These are phyloP conservation scores for Mesembryanthemum crystallinum DNA, from an alignment of 148 eudicot species.

Conservation along the genomic window DNA sequence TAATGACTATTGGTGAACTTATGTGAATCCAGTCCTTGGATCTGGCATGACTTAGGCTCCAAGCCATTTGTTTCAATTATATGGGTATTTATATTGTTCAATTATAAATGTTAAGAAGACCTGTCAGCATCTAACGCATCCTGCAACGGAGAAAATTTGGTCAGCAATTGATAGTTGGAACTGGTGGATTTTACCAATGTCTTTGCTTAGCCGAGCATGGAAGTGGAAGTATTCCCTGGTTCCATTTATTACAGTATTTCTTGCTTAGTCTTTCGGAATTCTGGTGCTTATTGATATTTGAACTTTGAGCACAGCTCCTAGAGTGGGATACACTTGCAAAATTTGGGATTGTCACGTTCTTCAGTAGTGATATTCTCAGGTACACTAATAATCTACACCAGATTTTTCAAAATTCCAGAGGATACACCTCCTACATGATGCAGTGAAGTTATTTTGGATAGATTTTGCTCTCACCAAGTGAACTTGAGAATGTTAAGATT, in stretches of 20 bases:
- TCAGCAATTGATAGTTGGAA: not conserved
- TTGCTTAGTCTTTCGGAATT: not conserved
- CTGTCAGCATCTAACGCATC: not conserved
- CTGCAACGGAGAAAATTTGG: not conserved
- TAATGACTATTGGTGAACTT: constrained; percentile 49
- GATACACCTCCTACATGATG: not conserved
- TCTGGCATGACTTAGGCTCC: too few species aligned
- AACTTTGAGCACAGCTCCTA: not conserved
- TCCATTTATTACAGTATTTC: not conserved
- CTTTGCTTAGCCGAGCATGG: not conserved
- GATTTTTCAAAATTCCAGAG: not conserved
- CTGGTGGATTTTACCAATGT: not conserved
- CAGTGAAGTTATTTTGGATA: not conserved
- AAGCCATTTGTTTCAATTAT: too few species aligned
- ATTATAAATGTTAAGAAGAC: not conserved
- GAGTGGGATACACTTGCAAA: not conserved
- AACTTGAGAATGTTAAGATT: too few species aligned
- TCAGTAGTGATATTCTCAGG: not conserved
- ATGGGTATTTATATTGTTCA: not conserved
- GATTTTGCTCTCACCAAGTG: too few species aligned
- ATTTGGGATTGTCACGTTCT: not conserved
- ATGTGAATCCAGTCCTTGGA: not conserved
- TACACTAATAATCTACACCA: not conserved
- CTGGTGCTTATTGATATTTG: not conserved
- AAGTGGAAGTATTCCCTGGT: not conserved